Percentiles rank a stretch among this genome's conserved stretches.
Evolutionary conservation across 805 yeast genomes (phyloP).

Genomic region (Saturnispora bothae): DNA sequence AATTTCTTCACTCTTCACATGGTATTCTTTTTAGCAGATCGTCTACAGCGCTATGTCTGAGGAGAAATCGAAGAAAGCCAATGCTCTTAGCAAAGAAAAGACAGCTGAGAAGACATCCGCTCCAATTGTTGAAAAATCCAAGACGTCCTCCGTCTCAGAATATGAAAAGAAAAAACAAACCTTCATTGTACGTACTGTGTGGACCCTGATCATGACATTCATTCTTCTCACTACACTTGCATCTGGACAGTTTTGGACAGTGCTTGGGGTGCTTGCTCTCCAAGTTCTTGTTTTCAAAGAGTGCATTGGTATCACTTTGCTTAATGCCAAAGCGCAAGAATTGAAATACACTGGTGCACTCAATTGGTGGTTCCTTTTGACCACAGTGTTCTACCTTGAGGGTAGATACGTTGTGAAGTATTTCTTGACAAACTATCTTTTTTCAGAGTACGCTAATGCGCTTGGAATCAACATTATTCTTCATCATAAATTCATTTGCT

Average conservation of each 20-base stretch:
- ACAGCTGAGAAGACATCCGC: too few species aligned
- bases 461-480: slow-evolving; percentile 25
- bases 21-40: too few species aligned
- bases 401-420: slow-evolving; percentile 73
- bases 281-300: slow-evolving; percentile 85
- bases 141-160: slow-evolving; percentile 25
- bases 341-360: slow-evolving; percentile 74
- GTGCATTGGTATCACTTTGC: slow-evolving; percentile 75
- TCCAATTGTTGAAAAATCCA: background rate
- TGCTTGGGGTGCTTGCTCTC: slow-evolving; percentile 55
- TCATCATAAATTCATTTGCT: slow-evolving; percentile 78
- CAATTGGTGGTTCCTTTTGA: slow-evolving; percentile 84
- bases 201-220: slow-evolving; percentile 88
- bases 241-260: slow-evolving; percentile 79
- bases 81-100: too few species aligned
- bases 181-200: slow-evolving; percentile 75
- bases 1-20: too few species aligned
- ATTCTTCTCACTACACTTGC: slow-evolving; percentile 61
- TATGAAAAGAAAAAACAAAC: slow-evolving; percentile 66
- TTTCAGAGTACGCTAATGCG: slow-evolving; percentile 20
- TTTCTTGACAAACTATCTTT: slow-evolving; percentile 19
- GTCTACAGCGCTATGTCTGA: too few species aligned
- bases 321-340: slow-evolving; percentile 68
- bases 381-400: slow-evolving; percentile 84
- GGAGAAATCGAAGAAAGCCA: too few species aligned